A percentile compares a stretch with the other conserved stretches of the same genome.
These are phyloP conservation scores for Symbiodinium pilosum DNA, from an alignment of 73 alveolate genomes.

Conservation along the genomic window DNA sequence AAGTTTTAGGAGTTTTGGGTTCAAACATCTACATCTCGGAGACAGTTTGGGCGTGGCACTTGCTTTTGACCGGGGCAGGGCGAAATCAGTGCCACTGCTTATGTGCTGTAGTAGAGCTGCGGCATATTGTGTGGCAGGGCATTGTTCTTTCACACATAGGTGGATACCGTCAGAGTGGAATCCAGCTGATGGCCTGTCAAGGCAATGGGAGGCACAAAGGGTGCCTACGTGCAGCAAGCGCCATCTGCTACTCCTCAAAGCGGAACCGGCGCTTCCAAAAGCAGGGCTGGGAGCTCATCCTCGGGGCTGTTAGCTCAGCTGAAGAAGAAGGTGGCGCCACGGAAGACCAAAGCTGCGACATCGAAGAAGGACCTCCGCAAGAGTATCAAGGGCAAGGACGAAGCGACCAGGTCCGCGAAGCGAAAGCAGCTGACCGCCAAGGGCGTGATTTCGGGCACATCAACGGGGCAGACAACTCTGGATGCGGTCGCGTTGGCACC, in stretches of 20 bases:
- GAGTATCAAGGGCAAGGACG: background rate
- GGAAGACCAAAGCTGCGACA: background rate
- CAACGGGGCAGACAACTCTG: background rate
- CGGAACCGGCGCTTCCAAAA: background rate
- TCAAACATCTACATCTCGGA: conserved; percentile 17
- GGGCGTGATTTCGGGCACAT: background rate
- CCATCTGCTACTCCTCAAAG: background rate
- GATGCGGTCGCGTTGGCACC: conserved; percentile 52
- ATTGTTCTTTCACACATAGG: background rate
- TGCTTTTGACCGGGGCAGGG: conserved; percentile 50
- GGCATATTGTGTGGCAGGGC: background rate
- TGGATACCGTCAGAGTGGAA: conserved; percentile 66
- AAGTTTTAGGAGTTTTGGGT: background rate
- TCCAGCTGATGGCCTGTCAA: conserved; percentile 42
- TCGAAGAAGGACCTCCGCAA: background rate
- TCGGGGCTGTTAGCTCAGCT: background rate
- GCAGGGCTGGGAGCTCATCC: background rate
- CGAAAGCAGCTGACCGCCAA: background rate
- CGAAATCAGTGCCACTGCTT: background rate
- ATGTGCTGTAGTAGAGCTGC: conserved; percentile 21
- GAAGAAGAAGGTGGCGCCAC: background rate
- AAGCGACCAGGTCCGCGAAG: background rate
- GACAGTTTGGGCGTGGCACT: conserved; percentile 63
- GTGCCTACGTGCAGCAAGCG: background rate
- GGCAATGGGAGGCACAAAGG: background rate